Base-by-base conservation (phyloP, 2,329 filamentous ascomycete species). In the Aspergillus vadensis region DNA sequence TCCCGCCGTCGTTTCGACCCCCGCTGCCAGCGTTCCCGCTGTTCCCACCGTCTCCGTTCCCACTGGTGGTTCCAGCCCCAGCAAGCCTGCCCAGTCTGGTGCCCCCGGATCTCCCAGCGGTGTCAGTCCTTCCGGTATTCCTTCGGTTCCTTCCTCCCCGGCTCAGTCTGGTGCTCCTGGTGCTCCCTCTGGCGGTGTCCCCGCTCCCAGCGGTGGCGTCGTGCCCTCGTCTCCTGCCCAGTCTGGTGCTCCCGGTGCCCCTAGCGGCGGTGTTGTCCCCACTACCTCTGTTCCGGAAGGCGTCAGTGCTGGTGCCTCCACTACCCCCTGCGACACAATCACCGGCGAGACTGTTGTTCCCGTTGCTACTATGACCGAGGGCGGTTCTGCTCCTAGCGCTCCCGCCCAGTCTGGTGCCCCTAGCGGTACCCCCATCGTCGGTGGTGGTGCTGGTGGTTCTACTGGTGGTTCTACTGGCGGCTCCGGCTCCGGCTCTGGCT, bases 361-460 rank as follows among this genome's bases (percentile, higher is more conserved):
- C 27, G 25, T 53, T 23, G 56, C 52, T 17, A 62, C 64, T 44
- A 61, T 47, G 48, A 51, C 53, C 25, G 60, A 54, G 48, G 58
- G 36, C 43, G 48, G 57, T 14, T 59, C 62, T 23, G 62, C 49
- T 36, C 58, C 62, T 38, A 56, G 64, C 12, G 60, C 58, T 25
- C 57, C 60, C 15, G 47, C 36, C 38, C 55, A 59, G n/a, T 51
- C 59, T 25, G 61, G 58, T 59, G 23, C 63, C 36, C 58, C 64
- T 47, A 56, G 64, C n/a, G 60, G 58, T 36, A 23, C 51, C 43
- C 10, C 44, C n/a, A 49, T 57, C 17, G 52, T 30, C 21, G 47
- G 61, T 25, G 61, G 67, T 15, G 67, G 65, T 25, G 69, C 69
- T 14, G 27, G 61, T 30, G 65, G 63, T 50, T 63, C 62, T 21